phyloP scores from a whole-genome alignment of 306 rosid genomes.

The Citrullus amarus region DNA sequence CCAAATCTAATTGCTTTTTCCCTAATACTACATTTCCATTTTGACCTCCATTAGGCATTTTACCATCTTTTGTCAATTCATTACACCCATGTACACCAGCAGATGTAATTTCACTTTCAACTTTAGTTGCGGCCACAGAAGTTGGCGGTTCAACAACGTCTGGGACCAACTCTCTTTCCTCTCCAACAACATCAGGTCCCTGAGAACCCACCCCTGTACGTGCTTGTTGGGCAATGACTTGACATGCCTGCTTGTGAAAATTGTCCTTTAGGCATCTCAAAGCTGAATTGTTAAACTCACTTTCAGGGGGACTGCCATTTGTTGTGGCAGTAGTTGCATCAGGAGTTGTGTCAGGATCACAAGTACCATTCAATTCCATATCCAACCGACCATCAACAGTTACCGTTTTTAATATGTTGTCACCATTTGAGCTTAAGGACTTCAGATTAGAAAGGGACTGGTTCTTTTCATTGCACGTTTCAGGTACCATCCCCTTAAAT shows the following conservation, averaged over 20 bases:
- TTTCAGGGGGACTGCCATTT: slow-evolving; percentile 35
- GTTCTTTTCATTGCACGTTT: slow-evolving; percentile 46
- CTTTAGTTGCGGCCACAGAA: slow-evolving; percentile 26
- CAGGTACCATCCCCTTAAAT: slow-evolving; percentile 39
- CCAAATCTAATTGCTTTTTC: slow-evolving; percentile 42
- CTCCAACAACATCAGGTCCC: slow-evolving; percentile 33
- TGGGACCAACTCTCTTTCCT: slow-evolving; percentile 26
- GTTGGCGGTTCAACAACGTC: slow-evolving; percentile 28
- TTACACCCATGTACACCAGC: slow-evolving; percentile 53
- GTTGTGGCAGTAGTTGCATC: slow-evolving; percentile 13
- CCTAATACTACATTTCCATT: slow-evolving; percentile 40
- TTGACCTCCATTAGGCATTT: slow-evolving; percentile 47
- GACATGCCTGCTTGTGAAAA: slow-evolving; percentile 29
- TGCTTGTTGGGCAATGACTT: slow-evolving; percentile 23
- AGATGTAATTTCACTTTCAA: slow-evolving; percentile 40
- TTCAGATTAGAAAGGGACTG: slow-evolving; percentile 49
- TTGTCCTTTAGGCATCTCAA: slow-evolving; percentile 29
- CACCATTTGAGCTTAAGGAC: slow-evolving; percentile 58
- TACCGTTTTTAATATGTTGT: slow-evolving; percentile 25
- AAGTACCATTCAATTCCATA: slow-evolving; percentile 37
- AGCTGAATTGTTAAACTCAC: slow-evolving; percentile 31
- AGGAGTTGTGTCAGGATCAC: slow-evolving; percentile 18
- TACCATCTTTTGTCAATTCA: slow-evolving; percentile 39
- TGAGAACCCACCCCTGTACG: slow-evolving; percentile 29
- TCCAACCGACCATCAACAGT: slow-evolving; percentile 32